Conservation (phyloP, 805 yeast species). For the Starmerella apicola region DNA sequence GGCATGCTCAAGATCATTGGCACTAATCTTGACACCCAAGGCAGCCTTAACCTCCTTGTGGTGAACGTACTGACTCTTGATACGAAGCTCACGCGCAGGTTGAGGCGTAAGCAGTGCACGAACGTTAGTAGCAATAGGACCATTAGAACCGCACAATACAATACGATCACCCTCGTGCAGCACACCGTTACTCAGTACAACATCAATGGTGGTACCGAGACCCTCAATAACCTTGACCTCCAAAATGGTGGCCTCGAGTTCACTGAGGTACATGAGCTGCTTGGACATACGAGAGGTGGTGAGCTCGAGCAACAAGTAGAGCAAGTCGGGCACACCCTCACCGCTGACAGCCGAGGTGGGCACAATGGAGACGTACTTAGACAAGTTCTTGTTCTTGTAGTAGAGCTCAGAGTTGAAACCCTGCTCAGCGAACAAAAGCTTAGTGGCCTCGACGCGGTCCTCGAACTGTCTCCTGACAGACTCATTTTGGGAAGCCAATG, state of each 20-base stretch:
- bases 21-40: slow-evolving; percentile 96
- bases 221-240: slow-evolving; percentile 98
- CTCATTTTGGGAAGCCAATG: slow-evolving; percentile 66
- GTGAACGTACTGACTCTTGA: slow-evolving; percentile 92
- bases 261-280: slow-evolving; percentile 89
- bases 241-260: slow-evolving; percentile 88
- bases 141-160: slow-evolving; percentile 94
- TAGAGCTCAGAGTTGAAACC: slow-evolving; percentile 96
- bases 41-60: slow-evolving; percentile 98
- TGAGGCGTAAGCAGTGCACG: slow-evolving; percentile 96
- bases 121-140: slow-evolving; percentile 92
- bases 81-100: slow-evolving; percentile 88
- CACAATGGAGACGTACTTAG: slow-evolving; percentile 88
- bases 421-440: slow-evolving; percentile 89
- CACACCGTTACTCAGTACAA: slow-evolving; percentile 91
- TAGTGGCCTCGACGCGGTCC: slow-evolving; percentile 71
- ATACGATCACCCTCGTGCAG: slow-evolving; percentile 89
- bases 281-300: slow-evolving; percentile 98
- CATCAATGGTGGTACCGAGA: slow-evolving; percentile 97
- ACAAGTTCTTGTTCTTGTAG: slow-evolving; percentile 85
- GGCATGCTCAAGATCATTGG: slow-evolving; percentile 94
- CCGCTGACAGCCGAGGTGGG: slow-evolving; percentile 99
- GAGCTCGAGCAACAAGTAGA: slow-evolving; percentile 86
- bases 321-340: slow-evolving; percentile 98
- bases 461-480: slow-evolving; percentile 88